Evolutionary conservation across 495 filamentous ascomycete species (phyloP), one percentile per base, ranked within the genome.

Genomic region (Penicillium cosmopolitanum): DNA sequence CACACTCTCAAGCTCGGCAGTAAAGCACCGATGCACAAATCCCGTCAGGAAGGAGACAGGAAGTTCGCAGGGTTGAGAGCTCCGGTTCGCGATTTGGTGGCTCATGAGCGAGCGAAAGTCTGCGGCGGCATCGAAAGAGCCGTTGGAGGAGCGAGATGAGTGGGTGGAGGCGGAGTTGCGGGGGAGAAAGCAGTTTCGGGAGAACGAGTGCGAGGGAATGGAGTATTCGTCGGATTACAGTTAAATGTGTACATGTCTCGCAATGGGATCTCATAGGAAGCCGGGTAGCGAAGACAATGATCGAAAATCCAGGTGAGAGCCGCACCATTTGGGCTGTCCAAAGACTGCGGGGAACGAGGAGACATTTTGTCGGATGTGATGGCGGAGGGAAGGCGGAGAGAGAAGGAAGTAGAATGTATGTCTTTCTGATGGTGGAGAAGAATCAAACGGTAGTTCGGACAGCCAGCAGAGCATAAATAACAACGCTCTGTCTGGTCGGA

Each of bases 231-330:
- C 5, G 84, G 78, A 42, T 83, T 78, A 58, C 82, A 87, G 65
- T 92, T 92, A 70, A 92, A 77, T 13, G 80, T 82, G 69, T 91
- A 92, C 80, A 90, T 90, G 56, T 85, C 89, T 52, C 88, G 84
- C 19, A 92, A 78, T 15, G 89, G 89, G 42, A 92, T 86, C 64
- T 91, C 88, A 66, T 90, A 90, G 34, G 78, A 80, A 57, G 77
- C 80, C 9, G 87, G 85, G 67, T 90, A 86, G 35, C 87, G 81
- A 44, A 88, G 72, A 55, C 87, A 78, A 66, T 91, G 88, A 53
- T 91, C 88, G 48, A 91, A 80, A 58, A 91, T 87, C 82, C 82
- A 84, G 43, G 75, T 77, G 51, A 80, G 73, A 8, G 77, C 70
- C 43, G 76, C 71, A 47, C 81, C 82, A 67, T 81, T 73, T 5